Base-by-base conservation (phyloP, 495 filamentous ascomycete species). In the Cenococcum geophilum region DNA sequence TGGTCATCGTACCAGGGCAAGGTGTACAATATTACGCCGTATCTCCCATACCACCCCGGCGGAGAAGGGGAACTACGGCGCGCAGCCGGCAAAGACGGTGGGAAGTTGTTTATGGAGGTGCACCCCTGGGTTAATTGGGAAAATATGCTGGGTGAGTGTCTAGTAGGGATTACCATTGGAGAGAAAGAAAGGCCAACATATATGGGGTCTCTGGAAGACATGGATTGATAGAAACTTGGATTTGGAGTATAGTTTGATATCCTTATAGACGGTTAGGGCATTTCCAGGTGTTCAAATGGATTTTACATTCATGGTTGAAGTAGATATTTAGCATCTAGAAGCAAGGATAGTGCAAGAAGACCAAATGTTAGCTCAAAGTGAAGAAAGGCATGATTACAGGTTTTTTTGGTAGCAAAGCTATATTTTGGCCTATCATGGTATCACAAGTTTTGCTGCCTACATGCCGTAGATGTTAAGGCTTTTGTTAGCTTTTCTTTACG, bases 61-160 rank as follows among this genome's bases (percentile, higher is more conserved):
- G 93, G 93, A 4, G 89, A 87, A 75, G 86, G 84, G 3, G 90
- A 98, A 76, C 69, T 97, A 67, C 77, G 96, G 72, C 80, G 87
- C 22, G 86, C 80, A 16, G 92, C 91, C 1, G 93, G 89, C 18
- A 80, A 83, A 63, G 87, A 91, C 69, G 89, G 84, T 37, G 84
- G 80, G 5, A 85, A 84, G 76, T 66, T 98, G 69, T 97, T 98
- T 73, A 84, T 86, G 63, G 91, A 96, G 76, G 82, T 92, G 22
- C 93, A 98, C 78, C 91, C 92, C 18, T 98, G 95, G 93, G 92
- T 98, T 10, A 98, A 95, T 68, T 95, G 89, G 79, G 95, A 97
- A 76, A 88, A 86, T 4, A 96, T 98, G 83, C 74, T 98, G 56
- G 82, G 84, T 23, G 83, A 87, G 68, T 97, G 92, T 73, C 68